Conservation (phyloP, 1,139 yeast species). For the Tardiomyces blankii region DNA sequence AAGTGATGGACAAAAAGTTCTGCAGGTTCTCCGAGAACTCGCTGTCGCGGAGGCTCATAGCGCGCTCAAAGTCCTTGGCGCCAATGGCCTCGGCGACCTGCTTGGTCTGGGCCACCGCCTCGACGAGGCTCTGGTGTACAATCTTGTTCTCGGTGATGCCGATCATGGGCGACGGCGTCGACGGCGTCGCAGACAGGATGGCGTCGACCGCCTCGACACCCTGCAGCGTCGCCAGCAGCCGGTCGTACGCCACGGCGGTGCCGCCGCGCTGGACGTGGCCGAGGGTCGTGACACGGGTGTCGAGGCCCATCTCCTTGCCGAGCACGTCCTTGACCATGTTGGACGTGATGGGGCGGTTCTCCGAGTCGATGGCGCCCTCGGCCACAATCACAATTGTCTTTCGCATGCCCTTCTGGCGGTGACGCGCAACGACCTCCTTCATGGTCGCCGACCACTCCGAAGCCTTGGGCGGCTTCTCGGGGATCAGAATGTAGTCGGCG, state of each 20-base stretch:
- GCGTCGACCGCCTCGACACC: conserved; percentile 98
- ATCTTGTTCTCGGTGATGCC: conserved; percentile 82
- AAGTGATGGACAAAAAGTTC: conserved; percentile 58
- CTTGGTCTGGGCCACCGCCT: conserved; percentile 79
- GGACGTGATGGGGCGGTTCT: conserved; percentile 70
- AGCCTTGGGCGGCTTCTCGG: conserved; percentile 73
- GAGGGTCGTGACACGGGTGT: conserved; percentile 86
- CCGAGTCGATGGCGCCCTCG: conserved; percentile 88
- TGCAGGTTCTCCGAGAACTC: conserved; percentile 72
- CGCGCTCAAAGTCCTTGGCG: conserved; percentile 67
- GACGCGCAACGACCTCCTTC: conserved; percentile 53
- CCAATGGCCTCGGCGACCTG: conserved; percentile 80
- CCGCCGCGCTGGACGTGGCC: conserved; percentile 99
- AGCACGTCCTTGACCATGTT: conserved; percentile 70
- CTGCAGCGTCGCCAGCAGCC: conserved; percentile 84
- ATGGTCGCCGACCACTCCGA: conserved; percentile 60
- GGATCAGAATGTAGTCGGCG: conserved; percentile 89
- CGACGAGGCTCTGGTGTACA: conserved; percentile 72
- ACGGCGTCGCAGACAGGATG: conserved; percentile 77
- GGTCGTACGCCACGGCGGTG: conserved; percentile 88
- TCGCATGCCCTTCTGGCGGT: conserved; percentile 79
- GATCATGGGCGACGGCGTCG: conserved; percentile 91
- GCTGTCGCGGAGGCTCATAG: conserved; percentile 78
- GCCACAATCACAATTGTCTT: conserved; percentile 94
- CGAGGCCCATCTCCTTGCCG: conserved; percentile 65